These are phyloP conservation scores for carrot (Daucus carota) DNA, from an alignment of 129 eudicot species.

Conservation along the genomic window DNA sequence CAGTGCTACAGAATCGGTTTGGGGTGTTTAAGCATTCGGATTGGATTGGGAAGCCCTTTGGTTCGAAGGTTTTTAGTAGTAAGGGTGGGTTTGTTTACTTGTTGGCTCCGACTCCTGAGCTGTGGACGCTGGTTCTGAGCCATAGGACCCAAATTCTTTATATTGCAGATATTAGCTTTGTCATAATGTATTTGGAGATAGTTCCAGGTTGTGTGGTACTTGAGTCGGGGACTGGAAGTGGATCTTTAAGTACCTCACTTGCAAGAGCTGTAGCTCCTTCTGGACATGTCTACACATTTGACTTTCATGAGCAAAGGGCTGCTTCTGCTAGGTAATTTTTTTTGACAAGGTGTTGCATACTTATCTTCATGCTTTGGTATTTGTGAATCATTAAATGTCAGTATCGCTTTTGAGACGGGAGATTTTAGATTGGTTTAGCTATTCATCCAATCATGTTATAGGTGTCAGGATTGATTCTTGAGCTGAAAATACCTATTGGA, in stretches of 20 bases:
- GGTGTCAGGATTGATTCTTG: background rate
- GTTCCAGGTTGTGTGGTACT: slow-evolving; percentile 87
- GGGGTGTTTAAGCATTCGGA: slow-evolving; percentile 80
- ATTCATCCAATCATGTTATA: background rate
- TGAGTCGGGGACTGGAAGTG: slow-evolving; percentile 96
- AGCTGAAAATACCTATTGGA: background rate
- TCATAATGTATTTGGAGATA: slow-evolving; percentile 77
- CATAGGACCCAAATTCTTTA: slow-evolving; percentile 92
- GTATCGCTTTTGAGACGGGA: background rate
- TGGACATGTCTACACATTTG: slow-evolving; percentile 84
- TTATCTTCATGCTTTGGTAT: background rate
- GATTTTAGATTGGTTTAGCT: background rate
- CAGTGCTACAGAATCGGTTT: slow-evolving; percentile 66
- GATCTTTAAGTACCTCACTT: slow-evolving; percentile 70
- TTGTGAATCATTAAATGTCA: background rate
- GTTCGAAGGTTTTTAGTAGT: slow-evolving; percentile 73
- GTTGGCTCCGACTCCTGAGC: slow-evolving; percentile 88
- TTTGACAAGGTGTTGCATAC: background rate
- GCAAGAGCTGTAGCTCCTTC: slow-evolving; percentile 84
- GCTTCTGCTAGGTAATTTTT: slow-evolving; percentile 38
- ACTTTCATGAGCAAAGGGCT: slow-evolving; percentile 91
- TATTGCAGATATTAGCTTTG: slow-evolving; percentile 88
- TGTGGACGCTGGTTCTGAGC: slow-evolving; percentile 89
- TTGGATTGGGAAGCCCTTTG: slow-evolving; percentile 84
- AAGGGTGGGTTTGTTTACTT: slow-evolving; percentile 82